Conservation (phyloP, 2,329 filamentous ascomycete species). For the Aureobasidium sp. region DNA sequence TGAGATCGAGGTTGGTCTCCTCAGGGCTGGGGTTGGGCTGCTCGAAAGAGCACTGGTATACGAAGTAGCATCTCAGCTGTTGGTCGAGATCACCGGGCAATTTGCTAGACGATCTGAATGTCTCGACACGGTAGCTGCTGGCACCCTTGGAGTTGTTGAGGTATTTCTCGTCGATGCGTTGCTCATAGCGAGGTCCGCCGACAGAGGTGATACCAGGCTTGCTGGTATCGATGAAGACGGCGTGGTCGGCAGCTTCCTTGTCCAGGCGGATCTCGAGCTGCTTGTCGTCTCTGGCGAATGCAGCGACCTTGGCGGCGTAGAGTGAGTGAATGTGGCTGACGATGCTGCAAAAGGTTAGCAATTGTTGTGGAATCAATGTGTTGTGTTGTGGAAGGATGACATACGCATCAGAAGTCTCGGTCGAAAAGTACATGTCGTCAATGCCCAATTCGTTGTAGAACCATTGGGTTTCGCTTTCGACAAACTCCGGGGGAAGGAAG, state of each 20-base stretch:
- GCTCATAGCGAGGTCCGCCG: conserved; percentile 82
- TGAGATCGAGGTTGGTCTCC: conserved; percentile 83
- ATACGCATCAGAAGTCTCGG: conserved; percentile 68
- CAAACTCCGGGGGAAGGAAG: conserved; percentile 76
- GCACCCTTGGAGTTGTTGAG: conserved; percentile 65
- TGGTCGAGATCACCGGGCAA: conserved; percentile 69
- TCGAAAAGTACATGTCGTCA: conserved; percentile 96
- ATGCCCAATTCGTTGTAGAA: conserved; percentile 98
- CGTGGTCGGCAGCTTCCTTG: conserved; percentile 90
- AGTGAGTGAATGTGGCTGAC: conserved; percentile 91
- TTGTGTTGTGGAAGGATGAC: conserved; percentile 14
- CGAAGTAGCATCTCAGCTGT: conserved; percentile 93
- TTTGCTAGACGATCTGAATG: conserved; percentile 82
- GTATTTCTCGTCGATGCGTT: conserved; percentile 90
- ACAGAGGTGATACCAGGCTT: conserved; percentile 72
- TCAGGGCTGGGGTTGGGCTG: conserved; percentile 62
- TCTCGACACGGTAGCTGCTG: conserved; percentile 87
- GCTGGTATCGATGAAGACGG: conserved; percentile 97
- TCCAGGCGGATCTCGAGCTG: conserved; percentile 88
- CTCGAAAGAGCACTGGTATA: conserved; percentile 91
- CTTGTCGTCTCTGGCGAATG: conserved; percentile 87
- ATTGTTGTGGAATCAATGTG: conserved; percentile 16
- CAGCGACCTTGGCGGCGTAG: conserved; percentile 93
- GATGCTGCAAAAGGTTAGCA: conserved; percentile 42
- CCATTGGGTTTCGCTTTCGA: conserved; percentile 83